Base-by-base conservation (phyloP, 2,329 filamentous ascomycete genomes). In the Fusarium liriodendri region DNA sequence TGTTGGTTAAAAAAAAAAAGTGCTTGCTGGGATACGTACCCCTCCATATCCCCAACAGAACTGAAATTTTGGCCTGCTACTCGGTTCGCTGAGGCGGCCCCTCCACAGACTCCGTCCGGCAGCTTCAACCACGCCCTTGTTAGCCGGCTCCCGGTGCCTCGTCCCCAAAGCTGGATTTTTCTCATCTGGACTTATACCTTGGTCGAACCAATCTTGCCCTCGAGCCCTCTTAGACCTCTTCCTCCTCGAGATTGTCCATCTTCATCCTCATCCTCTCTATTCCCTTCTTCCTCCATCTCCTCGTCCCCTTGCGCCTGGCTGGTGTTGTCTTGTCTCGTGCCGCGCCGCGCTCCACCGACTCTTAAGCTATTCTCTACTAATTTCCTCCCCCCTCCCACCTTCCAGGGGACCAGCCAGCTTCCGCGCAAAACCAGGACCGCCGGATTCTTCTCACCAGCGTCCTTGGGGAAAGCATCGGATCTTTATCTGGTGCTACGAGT, bases 41-140 rank as follows among this genome's bases (percentile, higher is more conserved):
- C 76, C 75, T 77, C 73, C 74, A 76, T 76, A 80, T 84, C 84
- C 84, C 83, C 83, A 85, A 84, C 80, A 84, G 80, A 83, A 82
- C 82, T 81, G 82, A 83, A 84, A 71, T 79, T 79, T 78, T 78
- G 76, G 75, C 76, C 77, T 76, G 76, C 64, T 72, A 69, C 71
- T 78, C 74, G 73, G 75, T 73, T 69, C 73, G 72, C 74, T 78
- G 76, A 70, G 73, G 73, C 69, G 76, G 75, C 68, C 73, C 73
- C 73, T 75, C 73, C 73, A 76, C 50, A 76, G 67, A 76, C 69
- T 70, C 76, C 67, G 63, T 70, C 76, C 67, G 62, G 76, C 64
- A 70, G 76, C 67, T 74, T 76, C 74, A 69, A 67, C 71, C 71
- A 74, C 69, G 65, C 73, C 71, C 77, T 75, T 70, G 67, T 70